Percentiles rank a stretch among this genome's conserved stretches.
Evolutionary conservation across 1,284 basidiomycete species (phyloP).

Genomic region (Malassezia caprae): DNA sequence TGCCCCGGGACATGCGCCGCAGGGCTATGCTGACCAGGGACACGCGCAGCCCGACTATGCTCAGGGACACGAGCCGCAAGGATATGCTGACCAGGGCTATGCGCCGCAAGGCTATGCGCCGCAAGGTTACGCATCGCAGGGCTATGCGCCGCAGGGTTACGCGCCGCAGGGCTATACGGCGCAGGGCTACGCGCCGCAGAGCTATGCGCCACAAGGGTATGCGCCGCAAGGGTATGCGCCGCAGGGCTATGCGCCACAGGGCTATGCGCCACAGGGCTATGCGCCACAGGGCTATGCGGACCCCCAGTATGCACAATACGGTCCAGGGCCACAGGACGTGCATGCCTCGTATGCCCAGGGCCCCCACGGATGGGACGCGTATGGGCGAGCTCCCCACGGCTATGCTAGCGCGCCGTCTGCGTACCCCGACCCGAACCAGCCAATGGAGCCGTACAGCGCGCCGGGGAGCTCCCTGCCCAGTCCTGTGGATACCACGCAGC

Average conservation of each 20-base stretch:
- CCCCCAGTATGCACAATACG: not conserved
- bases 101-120: not conserved
- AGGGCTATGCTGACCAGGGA: not conserved
- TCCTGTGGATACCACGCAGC: not conserved
- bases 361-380: not conserved
- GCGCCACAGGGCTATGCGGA: not conserved
- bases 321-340: not conserved
- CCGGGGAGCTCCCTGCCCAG: not conserved
- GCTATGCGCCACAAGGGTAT: not conserved
- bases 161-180: not conserved
- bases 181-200: not conserved
- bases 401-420: not conserved
- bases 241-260: not conserved
- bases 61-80: no score
- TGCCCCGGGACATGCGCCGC: not conserved
- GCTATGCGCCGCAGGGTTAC: not conserved
- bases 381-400: not conserved
- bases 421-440: not conserved
- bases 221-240: not conserved
- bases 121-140: not conserved
- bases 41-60: not conserved
- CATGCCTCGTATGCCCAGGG: not conserved
- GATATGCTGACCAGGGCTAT: not conserved
- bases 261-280: not conserved
- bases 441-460: not conserved